Base-by-base conservation (phyloP, 2,329 filamentous ascomycete species). In the Neocucurbitaria cava region DNA sequence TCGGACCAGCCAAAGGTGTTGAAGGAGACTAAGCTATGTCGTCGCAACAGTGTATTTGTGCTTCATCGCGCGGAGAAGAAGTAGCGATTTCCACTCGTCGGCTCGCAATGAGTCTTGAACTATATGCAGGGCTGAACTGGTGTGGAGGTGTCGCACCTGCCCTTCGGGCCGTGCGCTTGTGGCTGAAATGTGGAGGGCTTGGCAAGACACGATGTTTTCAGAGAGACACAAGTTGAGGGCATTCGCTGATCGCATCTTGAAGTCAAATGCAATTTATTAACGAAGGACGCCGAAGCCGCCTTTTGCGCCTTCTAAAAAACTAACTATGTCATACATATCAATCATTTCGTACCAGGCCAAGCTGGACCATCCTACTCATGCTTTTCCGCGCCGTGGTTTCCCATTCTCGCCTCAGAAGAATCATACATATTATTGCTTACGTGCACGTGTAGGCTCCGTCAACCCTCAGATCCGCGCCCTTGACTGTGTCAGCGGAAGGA, bases 381-480 rank as follows among this genome's bases (percentile, higher is more conserved):
- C 8, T 26, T 23, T n/a, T 2, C 23, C 10, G 9, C n/a, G 15
- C 8, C 11, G 23, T 24, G 11, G 20, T 31, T 43, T 24, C 5
- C 24, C n/a, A 26, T 26, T 30, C 41, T 43, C 2, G n/a, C 24
- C 7, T 21, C 1, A 21, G 28, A 11, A 20, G 24, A 26, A 26
- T 26, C 24, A 5, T 5, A 5, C 20, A 20, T 21, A 33, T 3
- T 18, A 24, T 1, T 35, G 23, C 13, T 52, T 54, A 92, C 54
- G 89, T 92, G 59, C 91, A 79, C n/a, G 90, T 92, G 78, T 93
- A 96, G n/a, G 91, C 91, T 55, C 92, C 92, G 65, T 96, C 92
- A 33, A 96, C 91, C 24, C 91, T 84, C 64, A 95, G 81, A 64
- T 95, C 90, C 1, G 90, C 89, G 3, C 91, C 87, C 35, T 74